Evolutionary conservation across 1,139 yeast species (phyloP).

Genomic region (Yamadazyma mexicana): DNA sequence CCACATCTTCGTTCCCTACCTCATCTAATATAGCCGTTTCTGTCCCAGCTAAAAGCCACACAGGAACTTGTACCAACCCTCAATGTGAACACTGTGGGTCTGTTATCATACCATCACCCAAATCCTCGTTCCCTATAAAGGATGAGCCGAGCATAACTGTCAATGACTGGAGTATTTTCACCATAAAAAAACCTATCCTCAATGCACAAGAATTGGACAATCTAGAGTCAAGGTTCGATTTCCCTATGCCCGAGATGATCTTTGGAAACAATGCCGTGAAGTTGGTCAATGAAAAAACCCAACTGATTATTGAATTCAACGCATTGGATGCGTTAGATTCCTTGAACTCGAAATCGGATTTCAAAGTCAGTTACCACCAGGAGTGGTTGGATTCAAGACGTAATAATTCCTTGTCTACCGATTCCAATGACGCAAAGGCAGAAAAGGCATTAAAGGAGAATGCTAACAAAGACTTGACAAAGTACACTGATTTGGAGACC

Average conservation of each 20-base stretch:
- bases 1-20: conserved; percentile 5
- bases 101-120: conserved; percentile 74
- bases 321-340: conserved; percentile 78
- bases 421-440: conserved; percentile 22
- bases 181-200: conserved; percentile 75
- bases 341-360: conserved; percentile 46
- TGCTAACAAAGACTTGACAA: conserved; percentile 29
- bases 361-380: conserved; percentile 79
- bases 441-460: conserved; percentile 31
- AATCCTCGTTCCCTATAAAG: conserved; percentile 57
- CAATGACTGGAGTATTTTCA: conserved; percentile 73
- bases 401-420: conserved; percentile 23
- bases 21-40: conserved; percentile 15
- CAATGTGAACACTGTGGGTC: conserved; percentile 66
- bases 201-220: conserved; percentile 72
- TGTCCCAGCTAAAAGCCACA: conserved; percentile 35
- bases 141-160: conserved; percentile 68
- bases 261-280: conserved; percentile 84
- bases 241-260: conserved; percentile 96
- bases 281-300: conserved; percentile 39
- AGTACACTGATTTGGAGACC: conserved; percentile 42
- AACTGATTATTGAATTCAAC: conserved; percentile 62
- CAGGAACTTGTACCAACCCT: conserved; percentile 45
- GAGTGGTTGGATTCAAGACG: conserved; percentile 79
- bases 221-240: conserved; percentile 56